Evolutionary conservation across 2,329 filamentous ascomycete genomes (phyloP).

Genomic region (Microsporum canis): DNA sequence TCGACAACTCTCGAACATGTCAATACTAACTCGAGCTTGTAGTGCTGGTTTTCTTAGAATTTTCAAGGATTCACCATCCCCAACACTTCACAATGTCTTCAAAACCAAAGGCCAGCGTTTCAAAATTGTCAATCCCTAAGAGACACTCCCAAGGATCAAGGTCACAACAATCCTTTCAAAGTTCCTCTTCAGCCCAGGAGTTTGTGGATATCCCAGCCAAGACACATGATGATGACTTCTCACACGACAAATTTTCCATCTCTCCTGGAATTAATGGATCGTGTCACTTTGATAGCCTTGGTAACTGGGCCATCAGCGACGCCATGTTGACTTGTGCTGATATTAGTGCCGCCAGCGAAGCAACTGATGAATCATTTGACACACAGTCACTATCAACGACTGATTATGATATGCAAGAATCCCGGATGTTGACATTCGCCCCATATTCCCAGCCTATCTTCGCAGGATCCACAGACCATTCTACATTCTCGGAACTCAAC

Average conservation of each 20-base stretch:
- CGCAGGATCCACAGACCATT: constrained; percentile 25
- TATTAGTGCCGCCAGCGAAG: constrained; percentile 15
- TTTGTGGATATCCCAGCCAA: constrained; percentile 30
- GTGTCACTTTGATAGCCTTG: constrained; percentile 27
- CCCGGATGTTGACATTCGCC: constrained; percentile 34
- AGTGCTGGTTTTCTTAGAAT: constrained; percentile 5
- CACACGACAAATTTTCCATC: constrained; percentile 32
- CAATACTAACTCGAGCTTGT: constrained; percentile 9
- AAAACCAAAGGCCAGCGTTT: constrained; percentile 28
- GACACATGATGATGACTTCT: constrained; percentile 35
- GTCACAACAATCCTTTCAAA: constrained; percentile 23
- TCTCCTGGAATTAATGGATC: constrained; percentile 28
- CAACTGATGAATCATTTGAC: constrained; percentile 27
- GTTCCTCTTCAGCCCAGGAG: constrained; percentile 27
- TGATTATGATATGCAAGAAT: constrained; percentile 31
- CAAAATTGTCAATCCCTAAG: constrained; percentile 28
- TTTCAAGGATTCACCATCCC: neutral
- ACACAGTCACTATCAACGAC: constrained; percentile 25
- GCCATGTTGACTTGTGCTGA: constrained; percentile 16
- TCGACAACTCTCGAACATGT: neutral
- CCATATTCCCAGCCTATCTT: constrained; percentile 32
- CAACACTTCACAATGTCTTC: constrained; percentile 24
- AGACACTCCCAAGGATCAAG: constrained; percentile 24
- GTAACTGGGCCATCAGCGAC: constrained; percentile 30
- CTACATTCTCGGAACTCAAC: constrained; percentile 31